Percentiles rank a stretch among this genome's conserved stretches.
Conservation (phyloP, 2,329 filamentous ascomycete genomes). For the Ophiostoma ips region DNA sequence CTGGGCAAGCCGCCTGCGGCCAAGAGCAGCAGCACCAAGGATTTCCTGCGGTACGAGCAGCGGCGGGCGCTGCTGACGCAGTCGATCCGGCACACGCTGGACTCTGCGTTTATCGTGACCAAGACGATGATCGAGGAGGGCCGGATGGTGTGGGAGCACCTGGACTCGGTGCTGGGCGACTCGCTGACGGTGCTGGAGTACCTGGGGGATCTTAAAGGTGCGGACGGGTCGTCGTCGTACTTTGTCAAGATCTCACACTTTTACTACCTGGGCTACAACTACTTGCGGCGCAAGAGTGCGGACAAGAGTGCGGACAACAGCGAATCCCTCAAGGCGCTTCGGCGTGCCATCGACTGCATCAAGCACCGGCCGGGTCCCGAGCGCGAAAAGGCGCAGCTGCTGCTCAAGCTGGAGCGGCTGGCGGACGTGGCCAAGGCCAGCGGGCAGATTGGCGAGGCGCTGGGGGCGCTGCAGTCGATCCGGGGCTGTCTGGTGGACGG, state of each 20-base stretch:
- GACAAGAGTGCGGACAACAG: slow-evolving; percentile 28
- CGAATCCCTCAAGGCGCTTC: slow-evolving; percentile 32
- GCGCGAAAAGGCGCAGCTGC: slow-evolving; percentile 44
- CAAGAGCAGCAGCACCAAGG: slow-evolving; percentile 38
- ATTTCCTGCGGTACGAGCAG: slow-evolving; percentile 47
- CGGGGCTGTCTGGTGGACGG: slow-evolving; percentile 46
- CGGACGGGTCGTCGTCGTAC: slow-evolving; percentile 24
- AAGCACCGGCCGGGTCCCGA: slow-evolving; percentile 39
- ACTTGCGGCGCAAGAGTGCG: slow-evolving; percentile 31
- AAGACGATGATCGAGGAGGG: slow-evolving; percentile 37
- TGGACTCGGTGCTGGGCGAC: slow-evolving; percentile 45
- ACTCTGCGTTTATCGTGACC: slow-evolving; percentile 43
- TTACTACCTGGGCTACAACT: slow-evolving; percentile 50
- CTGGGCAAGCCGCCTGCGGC: slow-evolving; percentile 41
- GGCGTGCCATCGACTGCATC: slow-evolving; percentile 49
- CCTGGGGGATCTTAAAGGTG: slow-evolving; percentile 27
- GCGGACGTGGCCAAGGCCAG: slow-evolving; percentile 43
- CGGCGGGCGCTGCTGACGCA: slow-evolving; percentile 38
- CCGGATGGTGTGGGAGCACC: slow-evolving; percentile 35
- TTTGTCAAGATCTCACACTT: slow-evolving; percentile 56
- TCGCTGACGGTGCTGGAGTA: slow-evolving; percentile 39
- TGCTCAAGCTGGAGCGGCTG: slow-evolving; percentile 52
- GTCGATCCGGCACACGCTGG: slow-evolving; percentile 42
- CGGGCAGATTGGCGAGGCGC: slow-evolving; percentile 41
- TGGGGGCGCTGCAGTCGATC: slow-evolving; percentile 45